Percentiles rank a stretch among this genome's conserved stretches.
Evolutionary conservation across 345 rosid genomes (phyloP).

Genomic region (Cochlearia excelsa): DNA sequence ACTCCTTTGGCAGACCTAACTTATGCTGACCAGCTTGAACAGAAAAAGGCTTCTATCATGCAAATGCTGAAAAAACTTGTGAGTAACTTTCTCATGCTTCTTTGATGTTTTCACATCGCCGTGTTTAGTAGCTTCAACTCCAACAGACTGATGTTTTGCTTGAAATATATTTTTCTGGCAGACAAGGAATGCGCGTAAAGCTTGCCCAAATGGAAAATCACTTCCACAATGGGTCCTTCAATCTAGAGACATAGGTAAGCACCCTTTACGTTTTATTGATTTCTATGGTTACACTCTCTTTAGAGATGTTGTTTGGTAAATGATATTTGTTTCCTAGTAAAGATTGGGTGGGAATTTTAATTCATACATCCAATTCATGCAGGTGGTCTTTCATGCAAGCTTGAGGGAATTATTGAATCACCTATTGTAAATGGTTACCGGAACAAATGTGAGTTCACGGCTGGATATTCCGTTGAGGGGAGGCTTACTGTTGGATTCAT

Average conservation of each 20-base stretch:
- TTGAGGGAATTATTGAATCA: slow-evolving; percentile 82
- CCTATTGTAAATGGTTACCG: slow-evolving; percentile 84
- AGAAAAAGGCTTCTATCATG: slow-evolving; percentile 53
- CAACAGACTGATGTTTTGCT: slow-evolving; percentile 22
- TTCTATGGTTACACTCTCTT: not conserved
- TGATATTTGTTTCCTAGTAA: not conserved
- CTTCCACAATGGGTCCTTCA: slow-evolving; percentile 86
- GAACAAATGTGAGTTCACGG: slow-evolving; percentile 88
- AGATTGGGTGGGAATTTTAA: not conserved
- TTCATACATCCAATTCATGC: slow-evolving; percentile 19
- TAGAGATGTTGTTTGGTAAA: slow-evolving; percentile 3
- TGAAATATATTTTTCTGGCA: slow-evolving; percentile 37
- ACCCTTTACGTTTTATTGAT: slow-evolving; percentile 20
- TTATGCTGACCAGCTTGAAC: slow-evolving; percentile 70
- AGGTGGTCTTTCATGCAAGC: slow-evolving; percentile 90
- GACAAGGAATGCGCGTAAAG: slow-evolving; percentile 92
- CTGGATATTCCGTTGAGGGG: slow-evolving; percentile 78
- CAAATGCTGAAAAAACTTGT: slow-evolving; percentile 89
- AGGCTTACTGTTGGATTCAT: slow-evolving; percentile 84
- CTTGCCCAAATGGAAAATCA: slow-evolving; percentile 77
- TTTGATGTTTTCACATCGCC: not conserved
- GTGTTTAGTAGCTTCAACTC: slow-evolving; percentile 1
- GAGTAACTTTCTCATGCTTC: slow-evolving; percentile 23
- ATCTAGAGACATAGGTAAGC: slow-evolving; percentile 80
- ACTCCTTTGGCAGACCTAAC: slow-evolving; percentile 77